These are phyloP conservation scores for Parastagonospora avenae DNA, from an alignment of 2,329 filamentous ascomycete genomes.

Conservation along the genomic window DNA sequence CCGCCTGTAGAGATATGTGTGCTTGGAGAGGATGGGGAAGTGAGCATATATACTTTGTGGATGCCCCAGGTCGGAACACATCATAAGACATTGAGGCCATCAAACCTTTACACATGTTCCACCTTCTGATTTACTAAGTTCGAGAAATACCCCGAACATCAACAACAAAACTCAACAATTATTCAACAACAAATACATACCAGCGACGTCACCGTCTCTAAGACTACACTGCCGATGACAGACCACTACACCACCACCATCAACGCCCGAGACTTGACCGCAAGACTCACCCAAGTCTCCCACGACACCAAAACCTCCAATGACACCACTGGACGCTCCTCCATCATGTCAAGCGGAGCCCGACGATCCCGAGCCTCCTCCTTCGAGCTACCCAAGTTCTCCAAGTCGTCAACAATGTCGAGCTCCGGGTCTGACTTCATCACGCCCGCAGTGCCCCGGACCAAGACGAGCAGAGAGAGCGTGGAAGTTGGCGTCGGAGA, in stretches of 20 bases:
- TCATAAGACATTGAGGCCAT: background rate
- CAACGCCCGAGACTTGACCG: slow-evolving; percentile 32
- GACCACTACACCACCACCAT: slow-evolving; percentile 29
- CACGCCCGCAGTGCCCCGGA: slow-evolving; percentile 17
- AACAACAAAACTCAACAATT: slow-evolving; percentile 5
- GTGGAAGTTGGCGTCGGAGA: slow-evolving; percentile 28
- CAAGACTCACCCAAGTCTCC: slow-evolving; percentile 22
- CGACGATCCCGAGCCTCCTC: slow-evolving; percentile 36
- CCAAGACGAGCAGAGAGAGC: slow-evolving; percentile 16
- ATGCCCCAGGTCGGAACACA: slow-evolving; percentile 5
- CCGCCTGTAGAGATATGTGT: slow-evolving; percentile 1
- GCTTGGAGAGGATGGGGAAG: slow-evolving; percentile 12
- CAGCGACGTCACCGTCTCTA: slow-evolving; percentile 8
- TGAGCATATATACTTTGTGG: slow-evolving; percentile 15
- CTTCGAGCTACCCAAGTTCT: slow-evolving; percentile 26
- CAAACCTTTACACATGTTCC: background rate
- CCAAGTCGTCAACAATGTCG: slow-evolving; percentile 33
- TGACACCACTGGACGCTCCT: slow-evolving; percentile 17
- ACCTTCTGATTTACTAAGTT: no score
- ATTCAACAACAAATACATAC: slow-evolving; percentile 1
- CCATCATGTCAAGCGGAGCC: slow-evolving; percentile 18
- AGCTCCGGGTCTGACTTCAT: slow-evolving; percentile 17
- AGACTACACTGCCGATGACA: slow-evolving; percentile 36
- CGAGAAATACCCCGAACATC: background rate
- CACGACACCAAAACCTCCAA: slow-evolving; percentile 12